Base-by-base conservation (phyloP, 768 basidiomycete genomes). In the Gloeophyllum trabeum region DNA sequence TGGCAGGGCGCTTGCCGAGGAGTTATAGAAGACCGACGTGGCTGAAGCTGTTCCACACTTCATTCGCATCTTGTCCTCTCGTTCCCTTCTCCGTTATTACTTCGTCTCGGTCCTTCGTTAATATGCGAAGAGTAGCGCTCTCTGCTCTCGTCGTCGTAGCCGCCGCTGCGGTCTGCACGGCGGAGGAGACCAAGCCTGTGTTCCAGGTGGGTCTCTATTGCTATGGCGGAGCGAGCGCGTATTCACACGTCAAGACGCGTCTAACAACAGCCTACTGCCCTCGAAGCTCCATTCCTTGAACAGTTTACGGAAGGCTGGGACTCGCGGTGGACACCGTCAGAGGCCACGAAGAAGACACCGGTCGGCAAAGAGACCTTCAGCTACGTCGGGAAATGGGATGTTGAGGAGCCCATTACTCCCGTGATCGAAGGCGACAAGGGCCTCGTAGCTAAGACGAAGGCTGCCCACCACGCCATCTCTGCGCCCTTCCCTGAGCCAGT, bases 401-500 rank as follows among this genome's bases (percentile, higher is more conserved):
- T 98, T 54, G 93, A 98, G 65, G 88, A 92, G 36, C 80, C 93
- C 41, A 64, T 80, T 28, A 67, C 69, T 47, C 74, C 81, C 34
- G 75, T 86, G 58, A 69, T 97, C 55, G 71, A 75, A 19, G 91
- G 89, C 50, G 91, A 96, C 67, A 75, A 76, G 57, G 94, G 87
- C 56, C 80, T 97, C 52, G 92, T 99, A 30, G 89, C 89, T 5
- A 93, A 97, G 71, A 82, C 80, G 65, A 91, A 93, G 70, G 96
- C 96, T 43, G 91, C 92, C 16, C 94, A 98, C 61, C 94, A 98
- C 57, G 96, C 96, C 59, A 97, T 99, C 61, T 97, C 94, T 46
- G 90, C 93, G 1, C 84, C 92, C 10, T 92, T 99, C 64, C 52
- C 63, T 12, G 59, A 71, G 44, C 73, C 88, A 41, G 67, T 97